Base-by-base conservation (phyloP, 139 green algal species). In the Tetraselmis striata region DNA sequence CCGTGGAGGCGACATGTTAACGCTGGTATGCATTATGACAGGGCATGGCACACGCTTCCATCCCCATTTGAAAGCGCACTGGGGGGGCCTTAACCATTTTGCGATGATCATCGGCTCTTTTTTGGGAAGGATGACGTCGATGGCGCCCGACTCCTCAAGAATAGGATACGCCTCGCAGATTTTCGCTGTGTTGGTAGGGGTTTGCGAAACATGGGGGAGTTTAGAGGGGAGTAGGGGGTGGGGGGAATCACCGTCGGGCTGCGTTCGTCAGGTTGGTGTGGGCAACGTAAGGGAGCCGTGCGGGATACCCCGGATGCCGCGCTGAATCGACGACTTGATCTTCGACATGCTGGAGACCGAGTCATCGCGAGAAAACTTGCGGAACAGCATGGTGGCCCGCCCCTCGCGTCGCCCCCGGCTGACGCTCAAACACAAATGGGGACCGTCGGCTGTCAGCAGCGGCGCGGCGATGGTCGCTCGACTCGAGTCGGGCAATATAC, bases 91-190 rank as follows among this genome's bases (percentile, higher is more conserved):
- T 87, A 77, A 98, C 93, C 93, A 93, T 82, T 99, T 99, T 27
- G 93, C 93, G 1, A 98, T 32, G 24, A 91, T 88, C 0, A 98
- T 79, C 2, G 92, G 87, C 32, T 95, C 91, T 81, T 99, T 99
- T 85, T 99, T 99, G 1, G 97, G 97, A 2, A 99, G 85, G 0
- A 99, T 83, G 1, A 92, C 86, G 26, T 99, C 97, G 23, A 99
- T 89, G 29, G 93, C 88, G 1, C 92, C 91, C 23, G 79, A 91
- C 31, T 98, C 89, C 32, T 93, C 89, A 28, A 98, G 84, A 27
- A 83, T 94, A 0, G 95, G 95, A 79, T 98, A 98, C 78, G 93
- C 85, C 32, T 97, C 93, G 22, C 83, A 91, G 32, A 99, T 92
- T 78, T 93, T 92, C 59, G 88, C 92, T 98, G 91, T 86, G 77